These are phyloP conservation scores for Dryadomyces quercivorus DNA, from an alignment of 2,329 filamentous ascomycete genomes.

Conservation along the genomic window DNA sequence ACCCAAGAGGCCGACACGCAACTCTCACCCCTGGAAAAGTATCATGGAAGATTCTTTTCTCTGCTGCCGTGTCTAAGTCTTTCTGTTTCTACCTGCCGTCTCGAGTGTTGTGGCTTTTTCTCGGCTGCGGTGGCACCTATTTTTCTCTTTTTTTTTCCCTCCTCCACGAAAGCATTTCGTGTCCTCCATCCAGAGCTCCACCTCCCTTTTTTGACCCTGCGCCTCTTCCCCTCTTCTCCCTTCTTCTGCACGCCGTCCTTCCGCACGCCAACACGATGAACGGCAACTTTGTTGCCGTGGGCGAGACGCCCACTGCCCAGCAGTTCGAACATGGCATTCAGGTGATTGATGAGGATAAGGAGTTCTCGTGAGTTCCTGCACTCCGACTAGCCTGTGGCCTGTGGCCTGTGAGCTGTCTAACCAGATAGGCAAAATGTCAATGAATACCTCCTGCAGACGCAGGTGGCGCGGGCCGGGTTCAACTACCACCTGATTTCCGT, in stretches of 20 bases:
- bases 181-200: background rate
- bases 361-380: slow-evolving; percentile 88
- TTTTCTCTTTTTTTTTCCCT: background rate
- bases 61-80: background rate
- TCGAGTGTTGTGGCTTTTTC: background rate
- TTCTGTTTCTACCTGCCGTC: background rate
- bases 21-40: background rate
- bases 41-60: slow-evolving; percentile 1
- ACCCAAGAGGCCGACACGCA: background rate
- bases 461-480: slow-evolving; percentile 81
- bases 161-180: background rate
- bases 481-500: slow-evolving; percentile 99
- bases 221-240: background rate
- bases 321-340: slow-evolving; percentile 90
- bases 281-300: slow-evolving; percentile 66
- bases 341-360: slow-evolving; percentile 90
- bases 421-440: slow-evolving; percentile 52
- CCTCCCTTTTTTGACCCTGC: background rate
- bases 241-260: background rate
- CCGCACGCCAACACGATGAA: slow-evolving; percentile 43
- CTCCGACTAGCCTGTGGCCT: too few species aligned
- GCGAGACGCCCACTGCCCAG: slow-evolving; percentile 49
- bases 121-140: background rate
- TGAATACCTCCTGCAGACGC: slow-evolving; percentile 67
- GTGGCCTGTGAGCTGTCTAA: background rate